phyloP scores from a whole-genome alignment of 2,329 filamentous ascomycete species.

The Albifimbria verrucaria region DNA sequence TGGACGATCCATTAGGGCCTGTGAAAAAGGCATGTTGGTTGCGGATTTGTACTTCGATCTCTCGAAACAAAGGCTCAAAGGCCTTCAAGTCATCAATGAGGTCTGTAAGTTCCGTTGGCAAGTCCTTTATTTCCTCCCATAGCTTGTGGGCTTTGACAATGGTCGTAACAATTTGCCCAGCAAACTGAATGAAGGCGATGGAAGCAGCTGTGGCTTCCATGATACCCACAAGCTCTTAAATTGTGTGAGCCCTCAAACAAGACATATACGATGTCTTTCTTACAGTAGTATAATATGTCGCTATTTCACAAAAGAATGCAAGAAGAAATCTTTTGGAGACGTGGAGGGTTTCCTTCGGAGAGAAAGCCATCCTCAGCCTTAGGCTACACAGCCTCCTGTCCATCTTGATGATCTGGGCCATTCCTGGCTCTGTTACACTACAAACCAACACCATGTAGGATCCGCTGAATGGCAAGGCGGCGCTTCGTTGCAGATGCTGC shows the following conservation, averaged over 20 bases:
- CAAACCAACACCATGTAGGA: not conserved
- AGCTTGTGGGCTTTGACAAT: conserved; percentile 15
- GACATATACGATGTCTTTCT: not conserved
- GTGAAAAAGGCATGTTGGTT: conserved; percentile 2
- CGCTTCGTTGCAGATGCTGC: not conserved
- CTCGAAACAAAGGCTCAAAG: conserved; percentile 11
- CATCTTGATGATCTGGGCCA: not conserved
- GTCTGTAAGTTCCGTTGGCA: conserved; percentile 15
- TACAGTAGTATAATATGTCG: not conserved
- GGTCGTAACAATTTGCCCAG: conserved; percentile 15
- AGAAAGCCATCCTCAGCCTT: not conserved
- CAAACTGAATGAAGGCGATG: conserved; percentile 20
- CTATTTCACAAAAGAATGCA: not conserved
- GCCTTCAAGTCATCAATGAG: conserved; percentile 16
- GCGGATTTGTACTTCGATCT: conserved; percentile 12
- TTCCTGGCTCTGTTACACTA: not conserved
- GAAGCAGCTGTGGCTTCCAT: conserved; percentile 18
- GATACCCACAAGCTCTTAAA: too few species aligned
- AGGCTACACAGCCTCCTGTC: not conserved
- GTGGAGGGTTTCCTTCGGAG: too few species aligned
- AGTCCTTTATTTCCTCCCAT: conserved; percentile 20
- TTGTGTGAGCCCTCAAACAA: too few species aligned
- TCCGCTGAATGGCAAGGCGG: not conserved
- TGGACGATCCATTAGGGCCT: conserved; percentile 5
- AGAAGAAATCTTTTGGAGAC: not conserved